Percentiles rank a stretch among this genome's conserved stretches.
These are phyloP conservation scores for Cutaneotrichosporon sp. DNA, from an alignment of 1,284 basidiomycete genomes.

Conservation along the genomic window DNA sequence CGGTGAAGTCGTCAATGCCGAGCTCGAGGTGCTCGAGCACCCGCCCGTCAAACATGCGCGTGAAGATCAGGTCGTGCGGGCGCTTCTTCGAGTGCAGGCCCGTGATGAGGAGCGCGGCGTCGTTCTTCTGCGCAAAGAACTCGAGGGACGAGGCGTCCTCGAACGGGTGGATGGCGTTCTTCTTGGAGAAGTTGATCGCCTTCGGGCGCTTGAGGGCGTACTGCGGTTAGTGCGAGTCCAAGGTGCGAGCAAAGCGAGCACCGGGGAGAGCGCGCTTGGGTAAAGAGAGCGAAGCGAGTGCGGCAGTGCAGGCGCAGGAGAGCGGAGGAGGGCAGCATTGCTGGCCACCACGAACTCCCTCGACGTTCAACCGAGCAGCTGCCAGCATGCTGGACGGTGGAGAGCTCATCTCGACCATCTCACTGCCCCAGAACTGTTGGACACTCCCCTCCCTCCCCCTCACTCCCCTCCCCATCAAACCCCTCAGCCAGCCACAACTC, in stretches of 20 bases:
- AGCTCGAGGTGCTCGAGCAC: conserved; percentile 95
- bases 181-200: conserved; percentile 90
- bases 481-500: no score
- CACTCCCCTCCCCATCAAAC: not conserved
- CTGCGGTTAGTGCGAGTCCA: no score
- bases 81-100: conserved; percentile 95
- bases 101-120: conserved; percentile 86
- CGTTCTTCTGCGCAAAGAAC: conserved; percentile 94
- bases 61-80: conserved; percentile 83
- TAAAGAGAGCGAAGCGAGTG: no score
- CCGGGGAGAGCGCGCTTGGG: no score
- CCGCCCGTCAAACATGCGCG: conserved; percentile 81
- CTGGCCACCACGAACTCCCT: no score
- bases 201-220: conserved; percentile 88
- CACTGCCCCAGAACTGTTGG: no score
- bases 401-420: no score
- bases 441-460: not conserved
- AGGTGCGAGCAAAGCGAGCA: no score
- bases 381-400: no score
- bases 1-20: conserved; percentile 75
- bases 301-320: no score
- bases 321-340: no score
- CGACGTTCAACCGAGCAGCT: no score
- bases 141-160: conserved; percentile 79
- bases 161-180: conserved; percentile 90